phyloP scores from a whole-genome alignment of 2,329 filamentous ascomycete species.

The Aspergillus fumigatus region DNA sequence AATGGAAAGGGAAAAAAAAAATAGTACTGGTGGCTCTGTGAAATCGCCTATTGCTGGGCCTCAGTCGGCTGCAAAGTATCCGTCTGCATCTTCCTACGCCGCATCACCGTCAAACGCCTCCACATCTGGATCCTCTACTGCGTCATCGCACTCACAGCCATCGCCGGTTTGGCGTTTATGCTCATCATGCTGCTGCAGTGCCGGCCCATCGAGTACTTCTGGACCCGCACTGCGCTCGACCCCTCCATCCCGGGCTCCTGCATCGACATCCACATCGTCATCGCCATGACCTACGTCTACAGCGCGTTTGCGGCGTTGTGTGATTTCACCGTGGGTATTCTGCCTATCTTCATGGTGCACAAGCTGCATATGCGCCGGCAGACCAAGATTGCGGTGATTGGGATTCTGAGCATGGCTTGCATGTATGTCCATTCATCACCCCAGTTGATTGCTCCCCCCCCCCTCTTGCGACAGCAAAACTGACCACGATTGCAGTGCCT shows the following conservation, averaged over 20 bases:
- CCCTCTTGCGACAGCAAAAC: neutral
- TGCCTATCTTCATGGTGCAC: slow-evolving; percentile 52
- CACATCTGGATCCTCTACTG: slow-evolving; percentile 47
- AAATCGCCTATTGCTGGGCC: slow-evolving; percentile 48
- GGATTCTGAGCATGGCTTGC: slow-evolving; percentile 54
- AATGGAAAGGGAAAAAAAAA: no score
- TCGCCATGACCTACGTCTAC: slow-evolving; percentile 33
- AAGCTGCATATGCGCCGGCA: slow-evolving; percentile 52
- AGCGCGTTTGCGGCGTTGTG: slow-evolving; percentile 33
- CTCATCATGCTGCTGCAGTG: slow-evolving; percentile 54
- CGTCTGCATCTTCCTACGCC: slow-evolving; percentile 50
- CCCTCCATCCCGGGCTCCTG: slow-evolving; percentile 37
- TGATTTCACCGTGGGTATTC: slow-evolving; percentile 50
- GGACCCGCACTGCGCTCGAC: slow-evolving; percentile 32
- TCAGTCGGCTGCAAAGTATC: slow-evolving; percentile 48
- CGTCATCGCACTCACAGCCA: slow-evolving; percentile 41
- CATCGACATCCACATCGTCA: slow-evolving; percentile 34
- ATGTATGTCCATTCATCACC: slow-evolving; percentile 25
- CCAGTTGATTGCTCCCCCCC: no score
- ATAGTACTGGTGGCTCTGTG: slow-evolving; percentile 49
- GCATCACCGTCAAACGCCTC: slow-evolving; percentile 43
- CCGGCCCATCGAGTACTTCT: slow-evolving; percentile 47
- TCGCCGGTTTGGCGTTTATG: slow-evolving; percentile 47
- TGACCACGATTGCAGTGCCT: slow-evolving; percentile 38
- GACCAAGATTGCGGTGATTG: slow-evolving; percentile 50